Evolutionary conservation across 2,329 filamentous ascomycete genomes (phyloP).

Genomic region (Ustilaginoidea virens): DNA sequence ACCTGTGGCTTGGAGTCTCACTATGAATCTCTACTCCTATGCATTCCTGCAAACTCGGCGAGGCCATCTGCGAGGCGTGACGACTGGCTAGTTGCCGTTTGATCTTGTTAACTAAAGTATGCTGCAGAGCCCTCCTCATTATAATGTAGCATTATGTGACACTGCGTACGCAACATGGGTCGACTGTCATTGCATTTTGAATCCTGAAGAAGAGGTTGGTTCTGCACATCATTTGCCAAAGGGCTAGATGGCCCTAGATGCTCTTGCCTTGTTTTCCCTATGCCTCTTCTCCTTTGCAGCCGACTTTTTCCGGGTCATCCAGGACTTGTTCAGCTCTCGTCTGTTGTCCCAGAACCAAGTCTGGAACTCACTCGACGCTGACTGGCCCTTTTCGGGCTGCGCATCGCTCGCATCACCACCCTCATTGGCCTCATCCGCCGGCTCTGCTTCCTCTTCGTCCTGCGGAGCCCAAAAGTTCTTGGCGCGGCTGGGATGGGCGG

Average conservation of each 20-base stretch:
- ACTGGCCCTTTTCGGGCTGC: constrained; percentile 4
- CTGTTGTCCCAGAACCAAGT: constrained; percentile 55
- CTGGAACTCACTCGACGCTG: constrained; percentile 38
- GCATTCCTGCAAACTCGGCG: too few species aligned
- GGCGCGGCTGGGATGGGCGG: constrained; percentile 55
- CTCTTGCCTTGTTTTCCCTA: constrained; percentile 44
- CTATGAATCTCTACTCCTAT: too few species aligned
- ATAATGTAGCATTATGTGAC: background rate
- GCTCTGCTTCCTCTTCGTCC: constrained; percentile 16
- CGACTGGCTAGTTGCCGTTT: too few species aligned
- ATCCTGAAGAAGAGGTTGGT: too few species aligned
- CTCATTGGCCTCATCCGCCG: constrained; percentile 9
- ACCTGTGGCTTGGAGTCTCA: too few species aligned
- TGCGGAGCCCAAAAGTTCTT: constrained; percentile 42
- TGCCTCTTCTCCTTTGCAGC: constrained; percentile 52
- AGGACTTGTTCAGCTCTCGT: constrained; percentile 47
- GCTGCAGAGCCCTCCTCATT: too few species aligned
- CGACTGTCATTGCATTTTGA: too few species aligned
- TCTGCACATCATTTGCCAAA: background rate
- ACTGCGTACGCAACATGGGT: too few species aligned
- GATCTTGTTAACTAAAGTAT: too few species aligned
- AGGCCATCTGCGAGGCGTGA: too few species aligned
- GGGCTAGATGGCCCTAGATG: constrained; percentile 21
- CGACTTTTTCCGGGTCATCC: constrained; percentile 48
- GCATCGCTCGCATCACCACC: background rate